Evolutionary conservation across 2,329 filamentous ascomycete species (phyloP).

Genomic region (Fusarium sp.): DNA sequence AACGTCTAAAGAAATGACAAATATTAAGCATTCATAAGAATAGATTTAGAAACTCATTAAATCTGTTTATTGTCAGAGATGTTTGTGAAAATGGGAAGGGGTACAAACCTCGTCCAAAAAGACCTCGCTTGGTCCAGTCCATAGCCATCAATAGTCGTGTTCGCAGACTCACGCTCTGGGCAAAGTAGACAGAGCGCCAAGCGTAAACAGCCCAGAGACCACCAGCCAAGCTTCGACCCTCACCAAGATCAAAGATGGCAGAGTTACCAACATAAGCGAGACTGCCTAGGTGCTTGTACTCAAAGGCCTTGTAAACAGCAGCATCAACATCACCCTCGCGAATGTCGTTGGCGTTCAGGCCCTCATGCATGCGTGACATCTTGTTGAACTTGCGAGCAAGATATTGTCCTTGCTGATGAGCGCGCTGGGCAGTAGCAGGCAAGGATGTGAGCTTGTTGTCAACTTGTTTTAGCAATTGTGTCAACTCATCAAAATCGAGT

Average conservation of each 20-base stretch:
- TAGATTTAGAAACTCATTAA: slow-evolving; percentile 60
- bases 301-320: slow-evolving; percentile 91
- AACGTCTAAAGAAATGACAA: not conserved
- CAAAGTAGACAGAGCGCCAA: slow-evolving; percentile 97
- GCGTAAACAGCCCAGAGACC: slow-evolving; percentile 94
- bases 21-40: not conserved
- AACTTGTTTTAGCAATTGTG: slow-evolving; percentile 88
- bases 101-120: slow-evolving; percentile 91
- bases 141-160: slow-evolving; percentile 91
- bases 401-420: slow-evolving; percentile 95
- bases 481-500: slow-evolving; percentile 91
- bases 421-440: slow-evolving; percentile 93
- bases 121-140: slow-evolving; percentile 97
- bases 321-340: slow-evolving; percentile 91
- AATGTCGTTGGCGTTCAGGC: slow-evolving; percentile 81
- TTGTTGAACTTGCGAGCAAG: slow-evolving; percentile 95
- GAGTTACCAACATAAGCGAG: slow-evolving; percentile 97
- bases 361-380: slow-evolving; percentile 79
- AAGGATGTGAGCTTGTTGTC: slow-evolving; percentile 94
- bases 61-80: slow-evolving; percentile 48
- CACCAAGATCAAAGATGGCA: slow-evolving; percentile 88
- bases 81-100: not conserved
- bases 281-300: slow-evolving; percentile 91
- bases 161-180: slow-evolving; percentile 92
- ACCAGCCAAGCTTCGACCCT: slow-evolving; percentile 80